These are phyloP conservation scores for Melampsora americana DNA, from an alignment of 1,284 basidiomycete species.

Conservation along the genomic window DNA sequence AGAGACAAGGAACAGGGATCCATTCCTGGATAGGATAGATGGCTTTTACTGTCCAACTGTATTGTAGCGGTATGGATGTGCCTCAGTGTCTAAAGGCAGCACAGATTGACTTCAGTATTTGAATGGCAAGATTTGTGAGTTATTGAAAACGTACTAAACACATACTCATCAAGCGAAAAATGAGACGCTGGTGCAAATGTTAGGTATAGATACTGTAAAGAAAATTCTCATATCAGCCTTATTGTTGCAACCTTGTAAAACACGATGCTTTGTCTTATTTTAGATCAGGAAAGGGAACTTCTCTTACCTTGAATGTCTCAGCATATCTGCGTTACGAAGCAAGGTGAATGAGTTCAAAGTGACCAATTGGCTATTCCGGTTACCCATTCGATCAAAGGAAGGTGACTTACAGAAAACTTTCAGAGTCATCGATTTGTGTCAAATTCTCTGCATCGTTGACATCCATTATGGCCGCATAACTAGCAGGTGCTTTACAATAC, in stretches of 20 bases:
- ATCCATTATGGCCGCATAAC: conserved; percentile 21
- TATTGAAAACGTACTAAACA: conserved; percentile 28
- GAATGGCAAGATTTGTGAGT: not conserved
- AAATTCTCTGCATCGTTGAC: conserved; percentile 16
- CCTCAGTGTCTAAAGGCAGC: conserved; percentile 21
- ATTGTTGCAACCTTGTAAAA: not conserved
- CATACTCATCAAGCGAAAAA: conserved; percentile 34
- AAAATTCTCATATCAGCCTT: not conserved
- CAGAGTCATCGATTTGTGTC: conserved; percentile 2
- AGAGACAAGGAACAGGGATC: too few relatives aligned
- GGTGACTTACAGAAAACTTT: conserved; percentile 38
- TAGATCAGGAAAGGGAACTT: too few relatives aligned
- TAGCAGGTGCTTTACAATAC: conserved; percentile 33
- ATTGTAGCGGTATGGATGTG: conserved; percentile 27
- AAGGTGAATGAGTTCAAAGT: not conserved
- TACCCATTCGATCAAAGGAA: not conserved
- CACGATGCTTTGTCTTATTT: too few relatives aligned
- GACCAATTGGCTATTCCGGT: not conserved
- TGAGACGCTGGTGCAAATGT: conserved; percentile 24
- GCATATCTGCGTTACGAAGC: conserved; percentile 19
- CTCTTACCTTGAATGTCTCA: conserved; percentile 37
- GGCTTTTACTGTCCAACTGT: too few relatives aligned
- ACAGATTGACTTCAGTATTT: not conserved
- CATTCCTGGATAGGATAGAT: too few relatives aligned
- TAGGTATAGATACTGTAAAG: conserved; percentile 26